Conservation (phyloP, 441 rosid genomes). For the Manihot esculenta region DNA sequence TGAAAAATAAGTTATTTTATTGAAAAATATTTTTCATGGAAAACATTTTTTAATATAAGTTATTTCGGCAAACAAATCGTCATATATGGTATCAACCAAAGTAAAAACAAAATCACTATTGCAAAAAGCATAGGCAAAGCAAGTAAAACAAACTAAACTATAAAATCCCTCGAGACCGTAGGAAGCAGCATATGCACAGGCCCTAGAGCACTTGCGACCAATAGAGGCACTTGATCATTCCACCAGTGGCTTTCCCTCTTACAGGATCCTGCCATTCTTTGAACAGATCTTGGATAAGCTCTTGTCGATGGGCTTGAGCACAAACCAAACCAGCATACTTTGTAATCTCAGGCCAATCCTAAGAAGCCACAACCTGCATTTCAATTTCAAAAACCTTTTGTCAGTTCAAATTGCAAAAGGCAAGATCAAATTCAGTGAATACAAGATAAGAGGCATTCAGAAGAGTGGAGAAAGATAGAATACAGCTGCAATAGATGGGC, state of each 20-base stretch:
- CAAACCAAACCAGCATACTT: slow-evolving; percentile 92
- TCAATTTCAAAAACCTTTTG: neutral
- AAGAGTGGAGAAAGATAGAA: slow-evolving; percentile 19
- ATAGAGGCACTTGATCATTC: slow-evolving; percentile 56
- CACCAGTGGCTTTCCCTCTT: slow-evolving; percentile 77
- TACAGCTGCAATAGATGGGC: slow-evolving; percentile 98
- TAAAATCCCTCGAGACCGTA: neutral
- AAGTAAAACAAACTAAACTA: neutral
- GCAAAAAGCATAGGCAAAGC: neutral
- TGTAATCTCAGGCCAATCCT: slow-evolving; percentile 96
- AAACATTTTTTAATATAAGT: too few relatives aligned
- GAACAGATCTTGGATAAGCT: slow-evolving; percentile 86
- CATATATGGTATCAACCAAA: too few relatives aligned
- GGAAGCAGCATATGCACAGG: too few relatives aligned
- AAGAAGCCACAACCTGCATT: slow-evolving; percentile 92
- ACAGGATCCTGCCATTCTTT: slow-evolving; percentile 90
- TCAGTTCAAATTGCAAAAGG: slow-evolving; percentile 7
- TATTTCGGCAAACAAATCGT: too few relatives aligned
- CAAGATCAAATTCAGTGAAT: too few relatives aligned
- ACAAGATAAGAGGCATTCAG: neutral
- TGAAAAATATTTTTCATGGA: too few relatives aligned
- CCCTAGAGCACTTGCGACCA: too few relatives aligned
- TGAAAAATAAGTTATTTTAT: too few relatives aligned
- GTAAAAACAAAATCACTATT: too few relatives aligned
- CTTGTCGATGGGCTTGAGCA: slow-evolving; percentile 96